These are phyloP conservation scores for Quercus lobata DNA, from an alignment of 331 rosid genomes.

Conservation along the genomic window DNA sequence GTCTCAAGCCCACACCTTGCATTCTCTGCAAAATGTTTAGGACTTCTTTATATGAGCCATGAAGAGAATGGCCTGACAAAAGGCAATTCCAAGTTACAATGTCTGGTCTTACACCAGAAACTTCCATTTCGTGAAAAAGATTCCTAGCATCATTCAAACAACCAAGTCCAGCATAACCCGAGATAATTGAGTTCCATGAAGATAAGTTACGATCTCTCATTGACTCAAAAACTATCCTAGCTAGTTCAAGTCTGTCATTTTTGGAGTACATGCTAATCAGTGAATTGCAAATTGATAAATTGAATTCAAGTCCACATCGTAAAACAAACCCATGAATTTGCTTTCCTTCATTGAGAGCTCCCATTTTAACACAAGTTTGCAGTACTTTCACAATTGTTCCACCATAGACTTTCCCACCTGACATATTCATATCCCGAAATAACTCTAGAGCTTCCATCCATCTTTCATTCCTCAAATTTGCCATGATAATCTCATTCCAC, in stretches of 20 bases:
- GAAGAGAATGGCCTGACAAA: slow-evolving; percentile 53
- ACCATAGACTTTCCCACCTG: slow-evolving; percentile 34
- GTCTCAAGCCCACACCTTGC: slow-evolving; percentile 45
- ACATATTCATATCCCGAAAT: slow-evolving; percentile 45
- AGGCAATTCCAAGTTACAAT: slow-evolving; percentile 68
- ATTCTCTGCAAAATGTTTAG: slow-evolving; percentile 38
- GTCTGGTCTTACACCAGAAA: slow-evolving; percentile 48
- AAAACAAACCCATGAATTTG: slow-evolving; percentile 73
- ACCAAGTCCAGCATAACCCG: slow-evolving; percentile 41
- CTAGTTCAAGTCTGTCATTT: slow-evolving; percentile 38
- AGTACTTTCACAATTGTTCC: slow-evolving; percentile 46
- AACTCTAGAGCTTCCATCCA: slow-evolving; percentile 44
- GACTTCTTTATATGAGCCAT: slow-evolving; percentile 39
- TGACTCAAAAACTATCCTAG: slow-evolving; percentile 50
- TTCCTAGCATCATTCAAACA: slow-evolving; percentile 41
- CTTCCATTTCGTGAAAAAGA: slow-evolving; percentile 38
- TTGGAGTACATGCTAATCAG: slow-evolving; percentile 67
- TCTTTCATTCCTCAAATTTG: slow-evolving; percentile 52
- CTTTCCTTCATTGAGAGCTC: slow-evolving; percentile 64
- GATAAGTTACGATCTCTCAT: slow-evolving; percentile 44
- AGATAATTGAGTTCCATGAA: slow-evolving; percentile 71
- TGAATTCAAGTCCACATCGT: slow-evolving; percentile 32
- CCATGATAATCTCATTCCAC: slow-evolving; percentile 62
- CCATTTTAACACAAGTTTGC: slow-evolving; percentile 65
- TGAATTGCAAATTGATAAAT: slow-evolving; percentile 53